Percentiles rank a stretch among this genome's conserved stretches.
Conservation (phyloP, 2,329 filamentous ascomycete genomes). For the Exophiala bonariae region DNA sequence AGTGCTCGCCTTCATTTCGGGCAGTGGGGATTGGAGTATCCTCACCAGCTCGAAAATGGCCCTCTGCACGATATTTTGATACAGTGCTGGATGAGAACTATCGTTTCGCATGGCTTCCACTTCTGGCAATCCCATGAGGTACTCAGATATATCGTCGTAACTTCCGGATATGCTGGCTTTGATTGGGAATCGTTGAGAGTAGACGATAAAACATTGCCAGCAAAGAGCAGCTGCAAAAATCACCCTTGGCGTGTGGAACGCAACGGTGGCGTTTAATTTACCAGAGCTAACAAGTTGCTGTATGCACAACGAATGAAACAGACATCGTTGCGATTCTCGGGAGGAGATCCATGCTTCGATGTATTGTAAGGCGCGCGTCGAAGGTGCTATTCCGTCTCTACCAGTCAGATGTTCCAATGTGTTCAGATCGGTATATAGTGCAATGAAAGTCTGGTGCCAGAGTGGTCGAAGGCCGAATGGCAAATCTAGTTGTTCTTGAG, state of each 20-base stretch:
- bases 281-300: conserved; percentile 18
- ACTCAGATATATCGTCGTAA: background rate
- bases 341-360: conserved; percentile 26
- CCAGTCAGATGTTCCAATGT: conserved; percentile 28
- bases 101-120: conserved; percentile 7
- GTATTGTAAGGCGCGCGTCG: conserved; percentile 7
- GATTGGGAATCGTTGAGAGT: background rate
- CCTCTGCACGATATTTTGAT: conserved; percentile 31
- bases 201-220: conserved; percentile 16
- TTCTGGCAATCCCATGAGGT: conserved; percentile 6
- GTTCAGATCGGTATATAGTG: conserved; percentile 27
- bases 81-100: conserved; percentile 20
- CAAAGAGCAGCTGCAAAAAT: conserved; percentile 20
- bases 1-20: conserved; percentile 15
- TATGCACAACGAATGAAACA: conserved; percentile 25
- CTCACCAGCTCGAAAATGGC: background rate
- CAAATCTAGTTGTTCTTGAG: conserved; percentile 12
- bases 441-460: conserved; percentile 32
- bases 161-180: background rate
- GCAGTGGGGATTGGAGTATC: conserved; percentile 5
- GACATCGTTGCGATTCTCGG: conserved; percentile 20
- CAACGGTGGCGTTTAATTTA: conserved; percentile 13
- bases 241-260: conserved; percentile 25
- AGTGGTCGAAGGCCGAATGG: conserved; percentile 29
- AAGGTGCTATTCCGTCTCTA: conserved; percentile 25